Conservation (phyloP, 345 rosid genomes). For the Eucalyptus cloeziana region DNA sequence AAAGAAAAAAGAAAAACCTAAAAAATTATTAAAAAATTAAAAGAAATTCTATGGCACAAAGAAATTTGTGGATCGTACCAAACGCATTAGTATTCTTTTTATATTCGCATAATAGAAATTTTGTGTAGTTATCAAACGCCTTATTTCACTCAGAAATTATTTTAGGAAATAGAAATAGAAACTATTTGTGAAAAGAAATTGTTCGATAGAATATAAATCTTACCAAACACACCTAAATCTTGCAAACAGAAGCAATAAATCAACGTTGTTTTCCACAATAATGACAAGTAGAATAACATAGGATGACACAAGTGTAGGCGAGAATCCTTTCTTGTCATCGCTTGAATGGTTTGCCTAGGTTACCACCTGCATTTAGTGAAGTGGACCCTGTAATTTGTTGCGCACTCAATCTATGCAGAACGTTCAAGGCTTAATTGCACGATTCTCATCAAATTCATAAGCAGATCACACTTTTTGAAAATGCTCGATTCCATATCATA, state of each 20-base stretch:
- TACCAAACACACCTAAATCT: neutral
- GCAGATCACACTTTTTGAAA: neutral
- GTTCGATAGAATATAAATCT: too few relatives aligned
- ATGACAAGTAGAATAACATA: neutral
- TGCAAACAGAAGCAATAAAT: neutral
- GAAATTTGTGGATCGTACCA: too few relatives aligned
- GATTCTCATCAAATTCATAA: neutral
- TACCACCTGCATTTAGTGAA: neutral
- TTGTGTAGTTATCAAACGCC: too few relatives aligned
- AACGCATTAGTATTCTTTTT: too few relatives aligned
- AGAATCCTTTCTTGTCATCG: neutral
- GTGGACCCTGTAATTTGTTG: neutral
- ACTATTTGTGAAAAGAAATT: too few relatives aligned
- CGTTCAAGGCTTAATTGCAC: neutral
- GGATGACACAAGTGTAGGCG: neutral
- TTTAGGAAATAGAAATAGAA: too few relatives aligned
- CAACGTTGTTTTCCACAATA: neutral
- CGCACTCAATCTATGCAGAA: neutral
- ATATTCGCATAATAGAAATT: rapidly evolving
- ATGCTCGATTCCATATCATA: neutral
- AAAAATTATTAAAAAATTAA: too few relatives aligned
- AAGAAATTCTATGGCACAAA: too few relatives aligned
- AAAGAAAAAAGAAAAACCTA: too few relatives aligned
- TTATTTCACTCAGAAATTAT: too few relatives aligned
- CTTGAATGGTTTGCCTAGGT: neutral